Evolutionary conservation across 2,329 filamentous ascomycete species (phyloP), one percentile per base, ranked within the genome.

Genomic region (Diaporthe eres): DNA sequence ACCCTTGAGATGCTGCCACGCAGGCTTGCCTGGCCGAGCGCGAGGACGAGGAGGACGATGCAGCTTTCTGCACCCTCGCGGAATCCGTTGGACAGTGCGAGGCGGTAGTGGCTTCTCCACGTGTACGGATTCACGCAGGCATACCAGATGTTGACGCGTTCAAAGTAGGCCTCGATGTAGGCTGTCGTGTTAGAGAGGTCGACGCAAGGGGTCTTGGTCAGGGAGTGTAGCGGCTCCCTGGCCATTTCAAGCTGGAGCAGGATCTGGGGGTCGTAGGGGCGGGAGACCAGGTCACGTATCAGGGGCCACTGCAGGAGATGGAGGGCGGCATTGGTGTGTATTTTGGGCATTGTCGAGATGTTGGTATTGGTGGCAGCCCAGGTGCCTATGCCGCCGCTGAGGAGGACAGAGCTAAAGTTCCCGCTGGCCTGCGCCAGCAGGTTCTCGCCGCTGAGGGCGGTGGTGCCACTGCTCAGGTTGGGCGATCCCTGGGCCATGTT

Each of bases 321-420:
- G 79, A 95, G 86, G 1, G 94, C 94, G 8, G 94, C 94, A 76
- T 94, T 96, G 0, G 94, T 96, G 83, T 96, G 94, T 22, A 93
- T 89, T 83, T 95, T 96, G 31, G 94, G 94, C 94, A 96, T 96
- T 37, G 93, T 95, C 3, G 94, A 95, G 78, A 96, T 95, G 82
- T 95, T 96, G 53, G 85, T 87, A 65, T 83, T 80, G 77, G 87
- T 80, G 80, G 88, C 81, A 81, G 88, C 90, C 93, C 93, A 95
- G 4, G 93, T 94, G 8, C 93, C 93, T 77, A 95, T 88, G 7
- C 93, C 94, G 75, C 90, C 90, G 77, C 89, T 90, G 5, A 90
- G 90, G 77, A 92, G 90, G 78, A 88, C 85, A 5, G 89, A 89
- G 31, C 88, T 86, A 72, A 90, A 89, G 77, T 83, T 86, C 74